Base-by-base conservation (phyloP, 1,284 basidiomycete genomes). In the Athelia psychrophila region DNA sequence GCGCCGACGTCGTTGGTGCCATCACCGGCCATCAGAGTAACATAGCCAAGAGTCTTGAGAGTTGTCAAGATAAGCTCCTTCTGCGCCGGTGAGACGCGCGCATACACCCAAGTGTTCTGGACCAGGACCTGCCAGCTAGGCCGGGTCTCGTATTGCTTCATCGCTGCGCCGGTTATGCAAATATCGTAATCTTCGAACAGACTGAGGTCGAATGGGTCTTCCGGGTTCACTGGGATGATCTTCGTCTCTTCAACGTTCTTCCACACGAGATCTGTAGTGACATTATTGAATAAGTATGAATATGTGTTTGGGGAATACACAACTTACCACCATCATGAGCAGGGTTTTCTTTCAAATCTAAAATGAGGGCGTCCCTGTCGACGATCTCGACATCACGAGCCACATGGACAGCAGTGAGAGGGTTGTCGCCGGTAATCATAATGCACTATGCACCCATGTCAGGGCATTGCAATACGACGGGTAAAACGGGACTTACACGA, bases 391-490 rank as follows among this genome's bases (percentile, higher is more conserved):
- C 95, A 62, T 95, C 93, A 30, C 82, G 82, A 19, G 95, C 95
- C 42, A 98, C 94, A 66, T 98, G 95, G 1, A 91, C 86, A 16
- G 95, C 95, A 0, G 95, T 98, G 51, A 98, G 74, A 15, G 95
- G 95, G 68, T 98, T 98, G 70, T 98, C 95, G 44, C 95, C 95
- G 45, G 95, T 98, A 58, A 98, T 98, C 95, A 98, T 98, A 56
- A 98, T 80, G 66, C 95, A 97, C 92, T 91, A 47, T 2, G 10
- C 22, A 46, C 6, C 24, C 25, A n/a, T 23, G 24, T 30, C 27
- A 30, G 27, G 5, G n/a, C n/a, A n/a, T 30, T 30, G 27, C 13
- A 13, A 30, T 5, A 13, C 16, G 38, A 16, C 12, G 27, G 40
- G n/a, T 18, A 44, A 48, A 5, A 50, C 6, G 49, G 35, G 35